Evolutionary conservation across 2,329 filamentous ascomycete species (phyloP).

Genomic region (Cladosporium sp.): DNA sequence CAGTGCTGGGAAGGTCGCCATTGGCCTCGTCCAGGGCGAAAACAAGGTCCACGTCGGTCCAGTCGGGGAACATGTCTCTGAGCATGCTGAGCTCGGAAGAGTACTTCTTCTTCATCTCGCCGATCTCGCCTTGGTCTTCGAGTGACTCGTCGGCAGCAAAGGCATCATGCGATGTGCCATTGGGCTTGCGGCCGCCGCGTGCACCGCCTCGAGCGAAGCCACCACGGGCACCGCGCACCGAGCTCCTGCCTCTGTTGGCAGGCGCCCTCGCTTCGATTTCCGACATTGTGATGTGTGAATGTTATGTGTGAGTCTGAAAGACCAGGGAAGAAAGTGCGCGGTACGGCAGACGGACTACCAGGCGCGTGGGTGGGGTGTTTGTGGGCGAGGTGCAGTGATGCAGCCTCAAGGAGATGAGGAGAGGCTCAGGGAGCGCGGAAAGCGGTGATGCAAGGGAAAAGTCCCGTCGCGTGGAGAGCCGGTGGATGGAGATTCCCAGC

Average conservation of each 20-base stretch:
- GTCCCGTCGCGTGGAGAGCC: conserved; percentile 1
- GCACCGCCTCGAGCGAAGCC: conserved; percentile 53
- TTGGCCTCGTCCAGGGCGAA: conserved; percentile 87
- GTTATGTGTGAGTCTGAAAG: conserved; percentile 1
- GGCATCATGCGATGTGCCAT: conserved; percentile 54
- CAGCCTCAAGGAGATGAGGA: conserved; percentile 11
- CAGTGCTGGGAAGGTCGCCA: conserved; percentile 67
- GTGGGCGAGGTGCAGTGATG: conserved; percentile 8
- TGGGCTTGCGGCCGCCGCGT: conserved; percentile 49
- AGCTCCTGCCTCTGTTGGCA: conserved; percentile 83
- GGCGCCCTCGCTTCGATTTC: conserved; percentile 83
- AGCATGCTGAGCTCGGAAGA: conserved; percentile 72
- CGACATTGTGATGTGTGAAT: conserved; percentile 63
- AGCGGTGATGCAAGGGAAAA: conserved; percentile 1
- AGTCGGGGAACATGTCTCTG: conserved; percentile 90
- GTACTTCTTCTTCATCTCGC: conserved; percentile 87
- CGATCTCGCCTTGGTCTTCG: conserved; percentile 84
- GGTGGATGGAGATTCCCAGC: not conserved
- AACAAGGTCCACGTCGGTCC: conserved; percentile 92
- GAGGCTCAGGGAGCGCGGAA: conserved; percentile 7
- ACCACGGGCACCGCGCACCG: conserved; percentile 78
- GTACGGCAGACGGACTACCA: conserved; percentile 8
- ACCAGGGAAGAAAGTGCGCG: not conserved
- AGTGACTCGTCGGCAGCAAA: conserved; percentile 56
- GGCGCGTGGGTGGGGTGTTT: conserved; percentile 3